Evolutionary conservation across 495 filamentous ascomycete species (phyloP), one percentile per base, ranked within the genome.

Genomic region (Neurospora tetrasperma): DNA sequence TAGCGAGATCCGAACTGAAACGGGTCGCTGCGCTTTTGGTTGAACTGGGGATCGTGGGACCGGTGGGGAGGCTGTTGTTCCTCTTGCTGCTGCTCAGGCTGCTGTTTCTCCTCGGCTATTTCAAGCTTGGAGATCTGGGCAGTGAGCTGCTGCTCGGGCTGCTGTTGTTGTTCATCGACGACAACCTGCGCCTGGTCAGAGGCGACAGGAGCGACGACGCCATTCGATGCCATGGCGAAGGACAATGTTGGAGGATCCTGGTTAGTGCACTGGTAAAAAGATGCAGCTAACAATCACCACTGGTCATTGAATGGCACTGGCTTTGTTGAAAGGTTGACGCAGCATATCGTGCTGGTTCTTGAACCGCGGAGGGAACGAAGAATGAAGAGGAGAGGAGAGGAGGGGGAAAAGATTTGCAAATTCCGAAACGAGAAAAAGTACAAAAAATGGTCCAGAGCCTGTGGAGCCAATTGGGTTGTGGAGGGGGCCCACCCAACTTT

Each of bases 1-100:
- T 87, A 90, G 68, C 96, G 93, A 12, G 93, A 94, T 71, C 96
- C 96, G 81, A 99, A 99, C 82, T 94, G 89, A 83, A 99, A 99
- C 42, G 96, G 96, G 75, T 97, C 92, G 78, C 80, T 92, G 72
- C 93, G 87, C 85, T 98, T 99, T 80, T 90, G 85, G 78, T 89
- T 90, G 76, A 87, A 81, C 70, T 85, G 80, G 31, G 85, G 86
- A 81, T 89, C 84, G 78, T 89, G 86, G 62, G 83, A 87, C 38
- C 83, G 84, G 69, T 88, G 86, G 0, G 87, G 80, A 69, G 82
- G 83, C 10, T 81, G 42, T 42, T 66, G 54, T 48, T 70, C 40
- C n/a, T 48, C 42, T 16, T 70, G 72, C 70, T 74, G 43, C 48
- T 73, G 66, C 27, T 31, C 27, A 31, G 27, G 27, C 44, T 76